Percentiles rank a stretch among this genome's conserved stretches.
phyloP scores from a whole-genome alignment of 1,139 yeast species.

The Candida sp. region DNA sequence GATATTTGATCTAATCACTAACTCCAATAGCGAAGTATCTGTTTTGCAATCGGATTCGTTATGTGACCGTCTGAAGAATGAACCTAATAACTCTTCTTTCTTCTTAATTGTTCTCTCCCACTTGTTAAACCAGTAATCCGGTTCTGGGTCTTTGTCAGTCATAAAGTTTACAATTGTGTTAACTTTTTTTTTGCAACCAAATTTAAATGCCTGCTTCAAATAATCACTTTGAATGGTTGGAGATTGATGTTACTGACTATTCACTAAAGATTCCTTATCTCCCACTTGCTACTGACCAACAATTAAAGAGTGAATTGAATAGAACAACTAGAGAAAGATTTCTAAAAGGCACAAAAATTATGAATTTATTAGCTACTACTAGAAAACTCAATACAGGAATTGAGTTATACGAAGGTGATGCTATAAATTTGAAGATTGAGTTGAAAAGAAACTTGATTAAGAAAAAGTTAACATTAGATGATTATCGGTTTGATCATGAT shows the following conservation, averaged over 20 bases:
- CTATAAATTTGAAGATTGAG: slow-evolving; percentile 10
- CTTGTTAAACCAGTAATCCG: background rate
- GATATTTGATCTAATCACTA: slow-evolving; percentile 12
- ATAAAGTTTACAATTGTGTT: background rate
- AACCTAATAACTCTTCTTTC: background rate
- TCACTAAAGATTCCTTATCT: background rate
- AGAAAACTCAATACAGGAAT: background rate
- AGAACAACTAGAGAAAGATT: background rate
- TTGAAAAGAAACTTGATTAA: slow-evolving; percentile 9
- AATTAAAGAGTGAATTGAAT: background rate
- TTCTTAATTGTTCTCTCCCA: background rate
- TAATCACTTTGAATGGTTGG: background rate
- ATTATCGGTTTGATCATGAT: slow-evolving; percentile 3
- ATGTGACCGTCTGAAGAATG: slow-evolving; percentile 1
- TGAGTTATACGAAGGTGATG: slow-evolving; percentile 4
- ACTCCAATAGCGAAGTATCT: slow-evolving; percentile 14
- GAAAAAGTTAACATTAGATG: slow-evolving; percentile 3
- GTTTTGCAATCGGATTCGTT: slow-evolving; percentile 2
- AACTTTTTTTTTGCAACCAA: background rate
- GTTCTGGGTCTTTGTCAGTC: background rate
- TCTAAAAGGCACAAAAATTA: background rate
- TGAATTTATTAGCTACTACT: too few relatives aligned
- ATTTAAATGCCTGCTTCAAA: background rate
- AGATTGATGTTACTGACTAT: background rate
- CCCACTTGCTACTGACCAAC: background rate